Evolutionary conservation across 768 basidiomycete genomes (phyloP).

Genomic region (Calocybe cyanea): DNA sequence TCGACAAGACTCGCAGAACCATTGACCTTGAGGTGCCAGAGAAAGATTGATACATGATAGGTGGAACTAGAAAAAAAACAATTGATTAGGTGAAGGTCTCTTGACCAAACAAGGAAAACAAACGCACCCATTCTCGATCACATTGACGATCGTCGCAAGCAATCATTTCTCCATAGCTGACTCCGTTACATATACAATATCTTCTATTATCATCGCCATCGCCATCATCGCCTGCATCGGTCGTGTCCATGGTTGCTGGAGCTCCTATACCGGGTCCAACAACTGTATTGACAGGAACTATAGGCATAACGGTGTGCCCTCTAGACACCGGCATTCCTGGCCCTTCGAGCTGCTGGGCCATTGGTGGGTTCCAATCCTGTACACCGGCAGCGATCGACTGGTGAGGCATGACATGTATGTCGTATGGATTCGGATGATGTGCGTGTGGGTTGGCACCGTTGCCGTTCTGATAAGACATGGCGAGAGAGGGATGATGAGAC

Average conservation of each 20-base stretch:
- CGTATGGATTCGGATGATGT: conserved; percentile 37
- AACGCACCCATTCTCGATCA: conserved; percentile 86
- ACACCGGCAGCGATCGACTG: conserved; percentile 26
- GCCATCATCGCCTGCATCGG: conserved; percentile 45
- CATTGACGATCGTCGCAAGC: conserved; percentile 83
- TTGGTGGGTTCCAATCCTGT: conserved; percentile 49
- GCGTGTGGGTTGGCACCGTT: conserved; percentile 24
- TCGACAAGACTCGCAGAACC: conserved; percentile 73
- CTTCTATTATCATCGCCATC: conserved; percentile 61
- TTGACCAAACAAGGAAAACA: conserved; percentile 8
- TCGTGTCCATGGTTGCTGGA: conserved; percentile 15
- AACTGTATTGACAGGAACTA: conserved; percentile 22
- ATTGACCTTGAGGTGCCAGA: conserved; percentile 62
- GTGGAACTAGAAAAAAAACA: conserved; percentile 58
- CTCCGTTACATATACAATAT: conserved; percentile 84
- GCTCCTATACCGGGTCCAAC: conserved; percentile 29
- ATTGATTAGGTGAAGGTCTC: no score
- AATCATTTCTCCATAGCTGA: conserved; percentile 93
- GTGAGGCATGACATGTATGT: conserved; percentile 31
- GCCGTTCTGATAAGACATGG: conserved; percentile 37
- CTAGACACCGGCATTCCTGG: conserved; percentile 75
- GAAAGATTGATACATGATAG: conserved; percentile 68
- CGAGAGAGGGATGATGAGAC: conserved; percentile 54
- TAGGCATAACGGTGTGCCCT: conserved; percentile 29
- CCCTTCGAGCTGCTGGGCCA: conserved; percentile 61